Evolutionary conservation across 2,329 filamentous ascomycete genomes (phyloP), one percentile per base, ranked within the genome.

Genomic region (Chaetomiaceae sp.): DNA sequence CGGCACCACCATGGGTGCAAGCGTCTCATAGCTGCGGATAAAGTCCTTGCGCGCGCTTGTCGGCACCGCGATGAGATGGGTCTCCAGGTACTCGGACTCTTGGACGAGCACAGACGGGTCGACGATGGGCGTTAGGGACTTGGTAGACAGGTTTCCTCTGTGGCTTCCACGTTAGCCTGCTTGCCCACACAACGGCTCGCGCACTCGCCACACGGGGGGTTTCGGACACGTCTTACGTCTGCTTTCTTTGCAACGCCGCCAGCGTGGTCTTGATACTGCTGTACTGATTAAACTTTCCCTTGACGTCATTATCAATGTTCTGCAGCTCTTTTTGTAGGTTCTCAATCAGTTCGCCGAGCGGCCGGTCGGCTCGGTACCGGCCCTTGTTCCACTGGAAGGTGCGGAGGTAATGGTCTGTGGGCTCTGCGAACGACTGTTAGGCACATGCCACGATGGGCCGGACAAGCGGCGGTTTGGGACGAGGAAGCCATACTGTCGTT

Each of bases 361-460:
- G 83, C 70, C 92, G 95, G 71, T 99, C 94, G 58, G 89, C 87
- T 65, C 94, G 85, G 72, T 97, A 99, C 69, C 96, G 94, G 72
- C 95, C 89, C 72, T 94, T 96, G 75, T 97, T 97, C 94, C 94
- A 99, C 61, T 83, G 81, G 72, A 97, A 99, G 51, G 81, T 85
- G 66, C 85, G 83, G 42, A 99, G 76, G 69, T 97, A 99, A 69
- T 92, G 87, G 64, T 96, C 92, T 56, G 92, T 91, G n/a, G 94
- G 91, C 71, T 95, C 92, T 97, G 69, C 33, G 53, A 31, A 57
- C 53, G 43, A 34, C 46, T 64, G 46, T 48, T 34, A 39, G 51
- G 20, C n/a, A 43, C 37, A 37, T 15, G 22, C 5, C 4, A 31
- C 27, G 27, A 23, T 37, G 3, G 19, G 22, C 22, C 14, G 47